Percentiles rank a stretch among this genome's conserved stretches.
Evolutionary conservation across 1,139 yeast species (phyloP).

Genomic region (Saccharomyces hybrid): DNA sequence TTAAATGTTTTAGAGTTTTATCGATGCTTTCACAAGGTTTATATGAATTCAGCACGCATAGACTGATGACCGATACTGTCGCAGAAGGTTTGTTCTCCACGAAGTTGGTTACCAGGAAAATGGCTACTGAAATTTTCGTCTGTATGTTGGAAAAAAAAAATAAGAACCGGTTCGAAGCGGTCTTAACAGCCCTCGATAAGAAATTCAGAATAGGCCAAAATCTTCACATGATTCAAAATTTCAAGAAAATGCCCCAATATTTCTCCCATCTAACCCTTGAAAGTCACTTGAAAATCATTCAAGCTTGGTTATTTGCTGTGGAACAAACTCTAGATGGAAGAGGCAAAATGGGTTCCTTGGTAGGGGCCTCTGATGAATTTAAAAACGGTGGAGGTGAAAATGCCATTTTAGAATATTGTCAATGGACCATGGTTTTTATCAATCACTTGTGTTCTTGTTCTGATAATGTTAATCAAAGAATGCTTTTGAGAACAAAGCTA

Average conservation of each 20-base stretch:
- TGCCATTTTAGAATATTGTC: slow-evolving; percentile 70
- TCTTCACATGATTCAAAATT: slow-evolving; percentile 43
- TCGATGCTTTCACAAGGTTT: slow-evolving; percentile 52
- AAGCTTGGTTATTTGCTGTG: slow-evolving; percentile 72
- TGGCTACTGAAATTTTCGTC: slow-evolving; percentile 70
- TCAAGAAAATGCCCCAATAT: slow-evolving; percentile 15
- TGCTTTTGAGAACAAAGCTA: slow-evolving; percentile 69
- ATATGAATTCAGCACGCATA: slow-evolving; percentile 44
- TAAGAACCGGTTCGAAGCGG: slow-evolving; percentile 29
- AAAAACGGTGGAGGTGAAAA: slow-evolving; percentile 54
- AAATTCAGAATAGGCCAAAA: slow-evolving; percentile 33
- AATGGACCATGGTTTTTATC: slow-evolving; percentile 68
- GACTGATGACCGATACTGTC: slow-evolving; percentile 50
- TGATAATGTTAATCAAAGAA: slow-evolving; percentile 55
- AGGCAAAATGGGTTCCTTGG: slow-evolving; percentile 82
- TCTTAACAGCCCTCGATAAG: slow-evolving; percentile 20
- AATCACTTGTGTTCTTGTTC: slow-evolving; percentile 66
- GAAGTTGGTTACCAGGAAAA: slow-evolving; percentile 63
- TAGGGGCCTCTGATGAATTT: slow-evolving; percentile 88
- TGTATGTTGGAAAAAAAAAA: slow-evolving; percentile 45
- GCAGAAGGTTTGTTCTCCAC: slow-evolving; percentile 54
- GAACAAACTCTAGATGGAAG: slow-evolving; percentile 75
- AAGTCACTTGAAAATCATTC: slow-evolving; percentile 51
- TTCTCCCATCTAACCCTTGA: slow-evolving; percentile 16
- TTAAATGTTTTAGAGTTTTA: slow-evolving; percentile 56